A percentile compares a stretch with the other conserved stretches of the same genome.
These are phyloP conservation scores for Hymenoscyphus linearis DNA, from an alignment of 2,329 filamentous ascomycete species.

Conservation along the genomic window DNA sequence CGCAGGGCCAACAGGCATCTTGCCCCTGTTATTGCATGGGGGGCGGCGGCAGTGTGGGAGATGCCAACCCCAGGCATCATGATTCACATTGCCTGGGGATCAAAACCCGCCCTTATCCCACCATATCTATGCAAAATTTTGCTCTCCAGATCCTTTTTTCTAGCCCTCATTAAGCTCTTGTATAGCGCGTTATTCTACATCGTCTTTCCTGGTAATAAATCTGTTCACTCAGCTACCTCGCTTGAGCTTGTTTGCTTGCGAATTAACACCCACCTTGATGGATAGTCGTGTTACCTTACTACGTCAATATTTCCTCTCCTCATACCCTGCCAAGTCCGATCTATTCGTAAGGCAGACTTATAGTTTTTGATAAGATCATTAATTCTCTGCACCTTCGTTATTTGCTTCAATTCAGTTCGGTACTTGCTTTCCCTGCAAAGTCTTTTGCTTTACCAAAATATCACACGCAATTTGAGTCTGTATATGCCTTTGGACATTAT, in stretches of 20 bases:
- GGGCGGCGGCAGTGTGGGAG: background rate
- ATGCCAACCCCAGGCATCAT: background rate
- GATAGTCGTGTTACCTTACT: background rate
- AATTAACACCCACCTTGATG: background rate
- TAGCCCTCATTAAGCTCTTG: background rate
- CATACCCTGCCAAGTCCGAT: background rate
- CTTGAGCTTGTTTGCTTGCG: background rate
- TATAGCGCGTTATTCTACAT: background rate
- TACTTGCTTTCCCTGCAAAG: background rate
- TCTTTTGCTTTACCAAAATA: background rate
- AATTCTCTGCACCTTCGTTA: background rate
- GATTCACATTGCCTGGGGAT: background rate
- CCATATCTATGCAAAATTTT: background rate
- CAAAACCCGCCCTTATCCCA: background rate
- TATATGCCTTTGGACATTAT: background rate
- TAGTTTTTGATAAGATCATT: background rate
- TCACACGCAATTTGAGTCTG: background rate
- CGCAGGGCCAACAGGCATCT: background rate
- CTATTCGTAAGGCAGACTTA: background rate
- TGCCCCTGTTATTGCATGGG: background rate
- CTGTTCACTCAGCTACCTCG: background rate
- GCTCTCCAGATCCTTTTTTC: background rate
- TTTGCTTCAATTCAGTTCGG: background rate
- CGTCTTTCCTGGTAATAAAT: background rate
- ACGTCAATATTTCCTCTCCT: background rate